phyloP scores from a whole-genome alignment of 176 grass and related monocot species.

The Saccharum officinarum region DNA sequence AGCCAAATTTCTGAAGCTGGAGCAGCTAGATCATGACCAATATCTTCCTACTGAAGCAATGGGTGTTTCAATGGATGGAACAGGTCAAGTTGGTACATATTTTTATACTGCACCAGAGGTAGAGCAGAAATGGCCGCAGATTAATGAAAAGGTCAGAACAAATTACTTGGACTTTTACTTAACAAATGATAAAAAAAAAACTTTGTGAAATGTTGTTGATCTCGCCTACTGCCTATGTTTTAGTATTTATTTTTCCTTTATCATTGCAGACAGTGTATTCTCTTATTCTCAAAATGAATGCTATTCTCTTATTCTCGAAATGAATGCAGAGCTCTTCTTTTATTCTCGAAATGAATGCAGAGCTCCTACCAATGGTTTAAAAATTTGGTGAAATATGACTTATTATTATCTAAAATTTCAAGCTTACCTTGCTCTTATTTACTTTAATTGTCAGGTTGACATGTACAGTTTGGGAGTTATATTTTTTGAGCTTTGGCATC shows the following conservation, averaged over 20 bases:
- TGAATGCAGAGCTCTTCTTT: background rate
- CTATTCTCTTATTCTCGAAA: conserved; percentile 4
- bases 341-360: background rate
- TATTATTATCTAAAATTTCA: background rate
- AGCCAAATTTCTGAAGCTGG: conserved; percentile 97
- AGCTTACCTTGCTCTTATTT: conserved; percentile 13
- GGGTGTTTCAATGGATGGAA: conserved; percentile 86
- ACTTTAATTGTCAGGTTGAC: conserved; percentile 65
- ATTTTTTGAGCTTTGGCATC: conserved; percentile 99
- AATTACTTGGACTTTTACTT: conserved; percentile 1
- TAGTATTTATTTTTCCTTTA: background rate
- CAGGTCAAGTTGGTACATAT: conserved; percentile 94
- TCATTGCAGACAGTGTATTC: background rate
- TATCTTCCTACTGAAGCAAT: conserved; percentile 77
- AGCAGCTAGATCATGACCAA: conserved; percentile 90
- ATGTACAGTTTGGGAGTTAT: conserved; percentile 98
- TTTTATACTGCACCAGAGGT: conserved; percentile 97
- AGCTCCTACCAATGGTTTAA: background rate
- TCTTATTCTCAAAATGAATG: conserved; percentile 10
- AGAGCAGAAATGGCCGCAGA: conserved; percentile 93
- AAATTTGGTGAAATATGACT: background rate
- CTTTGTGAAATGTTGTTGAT: background rate
- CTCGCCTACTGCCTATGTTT: background rate
- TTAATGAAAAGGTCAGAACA: conserved; percentile 89
- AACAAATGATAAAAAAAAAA: background rate